Percentiles rank a stretch among this genome's conserved stretches.
Conservation (phyloP, 495 filamentous ascomycete genomes). For the Neurospora sublineolata region DNA sequence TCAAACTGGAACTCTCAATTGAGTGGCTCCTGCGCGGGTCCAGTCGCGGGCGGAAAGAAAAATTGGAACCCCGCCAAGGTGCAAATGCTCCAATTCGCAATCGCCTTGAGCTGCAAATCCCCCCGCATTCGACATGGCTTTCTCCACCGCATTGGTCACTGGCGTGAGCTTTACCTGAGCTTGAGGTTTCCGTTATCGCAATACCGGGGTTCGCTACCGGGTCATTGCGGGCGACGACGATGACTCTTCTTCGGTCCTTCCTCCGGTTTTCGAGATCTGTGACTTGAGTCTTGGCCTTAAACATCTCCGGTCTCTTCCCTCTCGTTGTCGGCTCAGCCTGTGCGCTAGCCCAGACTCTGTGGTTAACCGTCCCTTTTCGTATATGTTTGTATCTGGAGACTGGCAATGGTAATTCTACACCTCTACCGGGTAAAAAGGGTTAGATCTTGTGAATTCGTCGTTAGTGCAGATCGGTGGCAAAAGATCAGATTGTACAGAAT, state of each 20-base stretch:
- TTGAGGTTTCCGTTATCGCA: too few relatives aligned
- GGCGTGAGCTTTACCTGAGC: not conserved
- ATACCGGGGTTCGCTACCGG: not conserved
- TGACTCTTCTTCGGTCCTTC: not conserved
- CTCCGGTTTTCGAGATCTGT: not conserved
- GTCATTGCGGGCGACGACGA: not conserved
- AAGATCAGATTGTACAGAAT: too few relatives aligned
- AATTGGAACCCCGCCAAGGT: conserved; percentile 12
- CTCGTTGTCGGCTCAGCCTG: not conserved
- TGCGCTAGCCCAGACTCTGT: not conserved
- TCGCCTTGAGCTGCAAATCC: not conserved
- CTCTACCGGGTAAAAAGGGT: too few relatives aligned
- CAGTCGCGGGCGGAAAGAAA: conserved; percentile 5
- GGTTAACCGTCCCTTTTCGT: not conserved
- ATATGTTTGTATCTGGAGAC: not conserved
- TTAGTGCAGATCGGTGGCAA: too few relatives aligned
- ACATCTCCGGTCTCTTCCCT: not conserved
- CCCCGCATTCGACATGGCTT: not conserved
- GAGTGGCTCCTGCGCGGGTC: not conserved
- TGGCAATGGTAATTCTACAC: not conserved
- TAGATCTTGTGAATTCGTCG: too few relatives aligned
- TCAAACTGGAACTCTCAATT: not conserved
- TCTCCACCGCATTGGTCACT: not conserved
- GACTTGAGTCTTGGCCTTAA: not conserved
- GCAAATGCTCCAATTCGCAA: not conserved